These are phyloP conservation scores for Panaeolus cyanescens DNA, from an alignment of 768 basidiomycete species.

Conservation along the genomic window DNA sequence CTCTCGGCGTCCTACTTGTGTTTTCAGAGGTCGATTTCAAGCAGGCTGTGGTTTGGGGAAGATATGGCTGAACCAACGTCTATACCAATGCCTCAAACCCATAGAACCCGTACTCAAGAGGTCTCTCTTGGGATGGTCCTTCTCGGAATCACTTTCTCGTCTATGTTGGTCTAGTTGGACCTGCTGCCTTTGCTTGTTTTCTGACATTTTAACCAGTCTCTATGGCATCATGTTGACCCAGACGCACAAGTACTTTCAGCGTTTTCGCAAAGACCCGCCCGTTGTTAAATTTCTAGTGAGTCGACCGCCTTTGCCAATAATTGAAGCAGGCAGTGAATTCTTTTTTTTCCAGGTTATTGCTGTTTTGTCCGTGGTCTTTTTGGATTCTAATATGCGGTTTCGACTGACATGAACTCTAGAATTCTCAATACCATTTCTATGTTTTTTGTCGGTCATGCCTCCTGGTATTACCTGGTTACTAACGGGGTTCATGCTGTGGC, in stretches of 20 bases:
- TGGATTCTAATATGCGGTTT: background rate
- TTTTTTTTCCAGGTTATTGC: slow-evolving; percentile 15
- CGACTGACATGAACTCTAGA: slow-evolving; percentile 9
- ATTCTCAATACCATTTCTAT: slow-evolving; percentile 30
- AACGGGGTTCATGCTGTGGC: slow-evolving; percentile 17
- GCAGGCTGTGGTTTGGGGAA: background rate
- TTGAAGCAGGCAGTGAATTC: background rate
- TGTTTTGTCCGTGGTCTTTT: slow-evolving; percentile 22
- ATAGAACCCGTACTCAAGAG: slow-evolving; percentile 20
- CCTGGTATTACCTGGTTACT: slow-evolving; percentile 35
- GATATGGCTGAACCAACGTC: background rate
- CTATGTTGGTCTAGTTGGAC: slow-evolving; percentile 21
- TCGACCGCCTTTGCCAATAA: background rate
- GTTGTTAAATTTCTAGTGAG: slow-evolving; percentile 28
- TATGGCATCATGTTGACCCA: slow-evolving; percentile 34
- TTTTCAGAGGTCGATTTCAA: slow-evolving; percentile 3
- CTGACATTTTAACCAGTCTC: slow-evolving; percentile 16
- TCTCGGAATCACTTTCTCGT: slow-evolving; percentile 33
- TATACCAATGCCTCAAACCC: background rate
- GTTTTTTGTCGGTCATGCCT: slow-evolving; percentile 30
- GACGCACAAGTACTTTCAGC: slow-evolving; percentile 32
- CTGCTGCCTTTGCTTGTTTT: background rate
- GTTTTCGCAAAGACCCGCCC: slow-evolving; percentile 28
- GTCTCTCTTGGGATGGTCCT: slow-evolving; percentile 34
- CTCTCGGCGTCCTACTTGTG: background rate